Evolutionary conservation across 1,284 basidiomycete species (phyloP), one percentile per base, ranked within the genome.

Genomic region (Vanrija pseudolonga): DNA sequence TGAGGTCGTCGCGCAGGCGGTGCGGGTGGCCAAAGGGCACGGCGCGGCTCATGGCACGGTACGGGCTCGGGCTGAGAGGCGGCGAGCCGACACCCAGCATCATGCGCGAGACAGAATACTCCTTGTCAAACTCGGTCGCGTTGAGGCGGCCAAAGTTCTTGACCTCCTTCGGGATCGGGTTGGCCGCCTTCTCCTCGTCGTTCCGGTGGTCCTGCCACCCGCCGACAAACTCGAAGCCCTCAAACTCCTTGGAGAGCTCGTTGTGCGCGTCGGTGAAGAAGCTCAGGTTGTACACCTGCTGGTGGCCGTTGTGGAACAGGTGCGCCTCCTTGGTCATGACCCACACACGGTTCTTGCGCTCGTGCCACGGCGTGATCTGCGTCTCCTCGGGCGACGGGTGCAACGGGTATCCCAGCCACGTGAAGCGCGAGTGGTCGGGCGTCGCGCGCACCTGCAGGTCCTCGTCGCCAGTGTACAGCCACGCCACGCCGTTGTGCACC

Each of bases 31-130:
- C 19, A 18, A 40, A 40, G 7, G 39, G 39, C n/a, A 40, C 39
- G 39, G n/a, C 39, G 2, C 39, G 39, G 6, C n/a, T 55, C 48
- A 62, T 37, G 0, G 57, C 57, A 9, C 51, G 36, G 43, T 60
- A 56, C 11, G 61, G 61, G 50, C 57, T 60, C 4, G 61, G 61
- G 40, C 55, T 57, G 5, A 50, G 8, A 4, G 53, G 53, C n/a
- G 61, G 61, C 53, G 50, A 53, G n/a, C 61, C 61, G 14, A 62
- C 47, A 28, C 61, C 61, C 9, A 62, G 42, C 61, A 62, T 57
- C 18, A 38, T 52, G 9, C 50, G 50, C n/a, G 50, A 48, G 19
- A 24, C 40, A 0, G 53, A 55, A 22, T 60, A 36, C 44, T 57
- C 52, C n/a, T 19, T 39, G 39, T 60, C 53, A 40, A 62, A 62